Percentiles rank a stretch among this genome's conserved stretches.
phyloP scores from a whole-genome alignment of 306 rosid genomes.

The Notholithocarpus densiflorus region DNA sequence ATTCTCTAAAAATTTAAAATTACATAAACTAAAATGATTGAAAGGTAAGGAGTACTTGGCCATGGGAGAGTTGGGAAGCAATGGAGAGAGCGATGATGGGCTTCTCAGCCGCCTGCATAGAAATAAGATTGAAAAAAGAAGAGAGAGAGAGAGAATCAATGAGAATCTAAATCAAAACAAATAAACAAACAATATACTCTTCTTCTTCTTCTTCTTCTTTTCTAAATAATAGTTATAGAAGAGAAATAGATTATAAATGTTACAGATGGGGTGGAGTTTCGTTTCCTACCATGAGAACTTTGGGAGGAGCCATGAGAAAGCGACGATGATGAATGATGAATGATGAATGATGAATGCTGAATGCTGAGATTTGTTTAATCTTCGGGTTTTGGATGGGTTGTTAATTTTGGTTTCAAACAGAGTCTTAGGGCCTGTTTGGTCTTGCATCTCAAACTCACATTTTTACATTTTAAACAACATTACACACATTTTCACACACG shows the following conservation, averaged over 20 bases:
- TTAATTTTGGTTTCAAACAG: too few relatives aligned
- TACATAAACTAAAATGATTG: not conserved
- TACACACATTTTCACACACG: too few relatives aligned
- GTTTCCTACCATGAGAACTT: slow-evolving; percentile 43
- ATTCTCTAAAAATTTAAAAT: too few relatives aligned
- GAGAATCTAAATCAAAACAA: not conserved
- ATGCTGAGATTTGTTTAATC: too few relatives aligned
- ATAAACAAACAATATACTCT: not conserved
- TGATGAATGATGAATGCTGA: too few relatives aligned
- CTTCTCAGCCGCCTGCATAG: slow-evolving; percentile 74
- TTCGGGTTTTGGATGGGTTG: too few relatives aligned
- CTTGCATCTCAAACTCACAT: too few relatives aligned
- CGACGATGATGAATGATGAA: too few relatives aligned
- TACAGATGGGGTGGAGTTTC: not conserved
- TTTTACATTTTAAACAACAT: too few relatives aligned
- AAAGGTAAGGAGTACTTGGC: slow-evolving; percentile 40
- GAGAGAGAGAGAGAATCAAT: not conserved
- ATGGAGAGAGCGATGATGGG: slow-evolving; percentile 92
- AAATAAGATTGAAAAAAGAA: not conserved
- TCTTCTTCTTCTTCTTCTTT: not conserved
- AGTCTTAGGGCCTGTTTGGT: too few relatives aligned
- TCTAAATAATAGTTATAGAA: too few relatives aligned
- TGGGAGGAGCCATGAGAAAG: slow-evolving; percentile 38
- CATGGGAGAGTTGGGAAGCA: slow-evolving; percentile 71
- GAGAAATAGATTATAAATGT: too few relatives aligned